Conservation (phyloP, 352 stramenopile species). For the Salisapilia sapeloensis region DNA sequence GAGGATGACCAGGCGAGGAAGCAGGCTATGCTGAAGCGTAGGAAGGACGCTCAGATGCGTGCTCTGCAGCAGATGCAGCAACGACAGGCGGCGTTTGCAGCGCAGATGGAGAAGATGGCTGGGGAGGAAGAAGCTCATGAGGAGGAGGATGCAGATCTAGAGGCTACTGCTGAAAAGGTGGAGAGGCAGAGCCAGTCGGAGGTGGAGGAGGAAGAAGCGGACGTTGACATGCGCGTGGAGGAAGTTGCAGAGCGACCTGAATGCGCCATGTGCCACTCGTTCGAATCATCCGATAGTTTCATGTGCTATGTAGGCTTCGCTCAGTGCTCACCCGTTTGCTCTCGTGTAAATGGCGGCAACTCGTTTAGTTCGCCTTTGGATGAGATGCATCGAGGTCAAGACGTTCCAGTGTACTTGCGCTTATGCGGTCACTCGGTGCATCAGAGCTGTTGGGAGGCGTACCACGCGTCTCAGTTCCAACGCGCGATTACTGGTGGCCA, state of each 20-base stretch:
- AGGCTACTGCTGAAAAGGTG: not conserved
- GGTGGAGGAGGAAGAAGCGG: constrained; percentile 10
- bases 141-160: constrained; percentile 10
- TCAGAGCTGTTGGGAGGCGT: constrained; percentile 88
- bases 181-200: constrained; percentile 2
- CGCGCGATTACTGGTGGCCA: constrained; percentile 84
- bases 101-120: constrained; percentile 48
- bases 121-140: constrained; percentile 21
- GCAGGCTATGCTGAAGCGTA: constrained; percentile 24
- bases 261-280: constrained; percentile 76
- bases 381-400: constrained; percentile 73
- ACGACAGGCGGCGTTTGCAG: constrained; percentile 60
- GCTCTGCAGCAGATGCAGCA: constrained; percentile 69
- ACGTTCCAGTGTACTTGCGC: constrained; percentile 62
- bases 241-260: constrained; percentile 16
- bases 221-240: constrained; percentile 23
- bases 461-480: constrained; percentile 89
- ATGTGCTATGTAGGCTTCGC: constrained; percentile 81
- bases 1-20: constrained; percentile 57
- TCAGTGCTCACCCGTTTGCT: constrained; percentile 61
- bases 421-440: constrained; percentile 92
- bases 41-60: constrained; percentile 58
- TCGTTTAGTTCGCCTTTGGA: constrained; percentile 67
- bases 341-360: constrained; percentile 37
- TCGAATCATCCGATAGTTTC: constrained; percentile 58